Evolutionary conservation across 225 moss, liverwort and hornwort species (phyloP), one percentile per base, ranked within the genome.

Genomic region (Bryum argenteum): DNA sequence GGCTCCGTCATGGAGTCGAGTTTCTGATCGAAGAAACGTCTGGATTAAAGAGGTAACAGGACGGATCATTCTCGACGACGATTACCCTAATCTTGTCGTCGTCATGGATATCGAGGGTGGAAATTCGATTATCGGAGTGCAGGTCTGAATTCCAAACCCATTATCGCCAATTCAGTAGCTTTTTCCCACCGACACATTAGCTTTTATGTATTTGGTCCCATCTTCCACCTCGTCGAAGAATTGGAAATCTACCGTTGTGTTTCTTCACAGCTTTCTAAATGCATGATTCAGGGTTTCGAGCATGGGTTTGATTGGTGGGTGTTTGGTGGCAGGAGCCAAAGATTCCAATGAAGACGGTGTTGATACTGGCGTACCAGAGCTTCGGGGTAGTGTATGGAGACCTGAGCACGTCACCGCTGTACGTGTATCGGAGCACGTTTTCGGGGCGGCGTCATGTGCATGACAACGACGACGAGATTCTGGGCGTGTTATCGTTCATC

Each of bases 361-460:
- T 95, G 22, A 54, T 87, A 18, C 71, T 95, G 81, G 90, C 94
- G 1, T 95, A 95, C 71, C 94, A 95, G 82, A 95, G 94, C 85
- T 85, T 95, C 62, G 94, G 94, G 16, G 92, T 95, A 1, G 92
- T 95, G 8, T 95, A 95, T 38, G 94, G 94, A 13, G 94, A 95
- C 73, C 85, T 95, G 22, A 79, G 85, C 61, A 92, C 85, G 12
- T 95, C 94, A 8, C 94, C 94, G 42, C 85, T 95, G 60, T 95
- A 95, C 73, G 94, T 95, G 2, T 90, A 84, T 37, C 85, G 82
- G 26, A 92, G 89, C 74, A 83, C 84, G 6, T 95, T 90, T 48
- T 79, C 87, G 18, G 83, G 80, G 55, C 50, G 74, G 69, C 76
- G 90, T 0, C 67, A 19, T 0, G 19, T 79, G 52, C 38, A 80